Evolutionary conservation across 257 asterid species (phyloP), one percentile per base, ranked within the genome.

Genomic region (Leptodermis oblonga): DNA sequence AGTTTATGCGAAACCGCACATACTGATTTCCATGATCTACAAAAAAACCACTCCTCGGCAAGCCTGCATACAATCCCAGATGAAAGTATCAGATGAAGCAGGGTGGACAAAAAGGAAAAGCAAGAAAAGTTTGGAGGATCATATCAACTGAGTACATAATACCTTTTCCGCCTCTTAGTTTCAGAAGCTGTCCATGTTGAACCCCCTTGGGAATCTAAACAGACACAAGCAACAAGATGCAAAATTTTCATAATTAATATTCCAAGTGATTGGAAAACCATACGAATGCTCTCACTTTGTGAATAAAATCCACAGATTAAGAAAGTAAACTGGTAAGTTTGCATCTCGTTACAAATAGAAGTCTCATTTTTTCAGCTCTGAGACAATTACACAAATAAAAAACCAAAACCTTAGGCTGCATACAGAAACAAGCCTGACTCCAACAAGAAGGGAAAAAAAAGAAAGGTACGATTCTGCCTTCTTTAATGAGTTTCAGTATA

Each of bases 121-220:
- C 46, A 25, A 49, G 68, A 61, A 28, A 20, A 1, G 43, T 23
- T 3, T 12, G 26, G 34, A 56, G 46, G 49, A 36, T 22, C 7
- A 42, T 12, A 12, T 51, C 54, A 23, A 49, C 62, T 12, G 30
- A n/a, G 48, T 5, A 28, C 54, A 67, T 52, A 74, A 72, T 75
- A 92, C 98, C 98, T 88, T 87, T 85, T 82, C 98, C n/a, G n/a
- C n/a, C 95, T 79, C 96, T 83, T 55, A 92, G 83, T 72, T 46
- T 42, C 69, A 90, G 81, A 53, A 90, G 81, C 76, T 92, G 97
- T 70, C 97, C 97, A 71, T 82, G 96, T 80, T 92, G 96, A 74
- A 90, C 97, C 52, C 97, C 96, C 83, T 82, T 87, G 11, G 98
- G 98, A 83, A 92, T 88, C 98, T 92, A 77, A 34, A 65, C 52